Evolutionary conservation across 257 asterid species (phyloP).

Genomic region (Nicotiana obtusifolia): DNA sequence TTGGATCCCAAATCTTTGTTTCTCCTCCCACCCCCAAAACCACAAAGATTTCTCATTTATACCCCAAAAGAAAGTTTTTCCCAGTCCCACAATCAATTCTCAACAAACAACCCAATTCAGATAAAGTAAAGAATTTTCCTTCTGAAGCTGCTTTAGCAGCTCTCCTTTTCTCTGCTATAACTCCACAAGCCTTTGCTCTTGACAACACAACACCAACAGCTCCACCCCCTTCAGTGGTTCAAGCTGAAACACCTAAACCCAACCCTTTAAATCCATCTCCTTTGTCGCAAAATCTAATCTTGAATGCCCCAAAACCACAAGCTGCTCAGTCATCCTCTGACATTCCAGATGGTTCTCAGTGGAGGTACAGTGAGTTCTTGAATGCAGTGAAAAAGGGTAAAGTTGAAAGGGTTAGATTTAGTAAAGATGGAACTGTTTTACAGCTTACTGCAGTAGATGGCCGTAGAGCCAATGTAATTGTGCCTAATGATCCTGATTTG

Average conservation of each 20-base stretch:
- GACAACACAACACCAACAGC: slow-evolving; percentile 46
- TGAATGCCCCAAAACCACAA: slow-evolving; percentile 86
- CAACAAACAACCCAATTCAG: slow-evolving; percentile 22
- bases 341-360: slow-evolving; percentile 78
- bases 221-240: slow-evolving; percentile 44
- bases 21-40: slow-evolving; percentile 74
- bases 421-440: slow-evolving; percentile 79
- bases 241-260: slow-evolving; percentile 54
- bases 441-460: slow-evolving; percentile 96
- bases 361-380: slow-evolving; percentile 95
- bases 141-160: slow-evolving; percentile 80
- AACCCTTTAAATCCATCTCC: slow-evolving; percentile 24
- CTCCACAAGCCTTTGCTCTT: slow-evolving; percentile 69
- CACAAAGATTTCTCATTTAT: slow-evolving; percentile 18
- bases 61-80: slow-evolving; percentile 30
- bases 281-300: slow-evolving; percentile 48
- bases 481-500: slow-evolving; percentile 92
- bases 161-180: slow-evolving; percentile 57
- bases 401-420: slow-evolving; percentile 90
- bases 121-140: slow-evolving; percentile 25
- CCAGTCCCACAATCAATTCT: slow-evolving; percentile 42
- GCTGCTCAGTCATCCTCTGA: slow-evolving; percentile 45
- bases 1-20: slow-evolving; percentile 50
- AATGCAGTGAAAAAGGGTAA: slow-evolving; percentile 96
- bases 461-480: slow-evolving; percentile 70